Percentiles rank a stretch among this genome's conserved stretches.
Conservation (phyloP, 2,329 filamentous ascomycete species). For the Fusarium miscanthi region DNA sequence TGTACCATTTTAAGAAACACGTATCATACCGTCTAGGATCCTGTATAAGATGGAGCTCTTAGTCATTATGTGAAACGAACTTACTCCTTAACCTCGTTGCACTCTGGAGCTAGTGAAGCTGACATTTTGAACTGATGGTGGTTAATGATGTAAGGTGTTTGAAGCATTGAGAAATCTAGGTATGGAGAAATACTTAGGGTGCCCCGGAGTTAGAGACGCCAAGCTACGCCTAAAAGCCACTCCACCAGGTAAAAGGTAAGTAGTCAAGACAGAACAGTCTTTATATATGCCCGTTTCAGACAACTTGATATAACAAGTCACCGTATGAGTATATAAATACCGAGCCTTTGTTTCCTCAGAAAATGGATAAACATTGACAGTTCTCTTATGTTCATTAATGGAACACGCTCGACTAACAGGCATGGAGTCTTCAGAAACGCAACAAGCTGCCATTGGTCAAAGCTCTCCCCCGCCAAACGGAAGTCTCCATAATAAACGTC, state of each 20-base stretch:
- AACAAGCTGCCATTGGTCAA: conserved; percentile 32
- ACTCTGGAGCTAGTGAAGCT: conserved; percentile 92
- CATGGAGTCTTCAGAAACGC: background rate
- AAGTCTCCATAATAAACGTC: conserved; percentile 24
- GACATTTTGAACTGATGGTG: conserved; percentile 72
- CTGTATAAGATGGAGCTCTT: background rate
- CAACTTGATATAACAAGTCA: background rate
- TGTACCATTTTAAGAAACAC: conserved; percentile 99
- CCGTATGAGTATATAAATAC: background rate
- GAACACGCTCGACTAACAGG: background rate
- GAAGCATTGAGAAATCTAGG: conserved; percentile 34
- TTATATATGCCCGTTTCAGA: background rate
- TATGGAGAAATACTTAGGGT: background rate
- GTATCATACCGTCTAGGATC: conserved; percentile 85
- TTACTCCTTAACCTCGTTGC: conserved; percentile 95
- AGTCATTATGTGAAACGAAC: conserved; percentile 42
- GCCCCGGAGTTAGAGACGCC: conserved; percentile 13
- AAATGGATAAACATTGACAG: background rate
- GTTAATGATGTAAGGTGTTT: conserved; percentile 32
- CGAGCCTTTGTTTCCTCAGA: background rate
- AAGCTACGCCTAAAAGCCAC: conserved; percentile 15
- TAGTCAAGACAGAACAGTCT: background rate
- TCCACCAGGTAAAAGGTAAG: conserved; percentile 18
- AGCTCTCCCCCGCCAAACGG: conserved; percentile 29
- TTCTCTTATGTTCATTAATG: background rate